Evolutionary conservation across 768 basidiomycete genomes (phyloP), one percentile per base, ranked within the genome.

Genomic region (Crepidotus variabilis): DNA sequence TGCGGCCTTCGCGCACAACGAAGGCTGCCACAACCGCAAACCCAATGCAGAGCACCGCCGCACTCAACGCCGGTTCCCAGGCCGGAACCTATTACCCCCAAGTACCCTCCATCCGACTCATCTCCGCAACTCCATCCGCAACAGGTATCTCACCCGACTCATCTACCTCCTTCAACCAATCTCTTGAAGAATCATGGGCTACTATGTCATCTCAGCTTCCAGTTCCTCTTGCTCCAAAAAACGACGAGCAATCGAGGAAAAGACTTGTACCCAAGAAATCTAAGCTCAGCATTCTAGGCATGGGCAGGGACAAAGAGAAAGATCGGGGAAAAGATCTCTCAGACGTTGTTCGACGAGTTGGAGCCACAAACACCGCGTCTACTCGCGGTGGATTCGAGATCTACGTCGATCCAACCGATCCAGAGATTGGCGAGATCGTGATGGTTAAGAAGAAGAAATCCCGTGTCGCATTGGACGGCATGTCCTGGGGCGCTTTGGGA

Each of bases 391-490:
- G 83, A 0, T 85, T 88, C 62, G 88, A 91, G 60, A 88, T 91
- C 47, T 80, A 77, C 61, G 86, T 90, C 8, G 89, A 90, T 59
- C 82, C 85, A 1, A 71, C 77, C 0, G 72, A 88, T 61, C 81
- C 83, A 0, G 87, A 88, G 20, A 73, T 85, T 34, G 86, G 80
- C 6, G 87, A 90, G 60, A 81, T 90, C 18, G 66, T 88, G 20
- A 76, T 91, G 67, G 83, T 91, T 35, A 88, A 86, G 79, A 90
- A 88, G 79, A 85, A 85, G 75, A 89, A 87, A 61, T 83, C 81
- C 0, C 72, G 90, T 0, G 75, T 75, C 0, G 85, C 71, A 1
- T 66, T 92, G 57, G 80, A 87, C 61, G 83, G 80, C 70, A 72
- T 81, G 71, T 47, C 78, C 68, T 87, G 86, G 71, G 81, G 72